Evolutionary conservation across 2,329 filamentous ascomycete genomes (phyloP), one percentile per base, ranked within the genome.

Genomic region (Hymenoscyphus scutula): DNA sequence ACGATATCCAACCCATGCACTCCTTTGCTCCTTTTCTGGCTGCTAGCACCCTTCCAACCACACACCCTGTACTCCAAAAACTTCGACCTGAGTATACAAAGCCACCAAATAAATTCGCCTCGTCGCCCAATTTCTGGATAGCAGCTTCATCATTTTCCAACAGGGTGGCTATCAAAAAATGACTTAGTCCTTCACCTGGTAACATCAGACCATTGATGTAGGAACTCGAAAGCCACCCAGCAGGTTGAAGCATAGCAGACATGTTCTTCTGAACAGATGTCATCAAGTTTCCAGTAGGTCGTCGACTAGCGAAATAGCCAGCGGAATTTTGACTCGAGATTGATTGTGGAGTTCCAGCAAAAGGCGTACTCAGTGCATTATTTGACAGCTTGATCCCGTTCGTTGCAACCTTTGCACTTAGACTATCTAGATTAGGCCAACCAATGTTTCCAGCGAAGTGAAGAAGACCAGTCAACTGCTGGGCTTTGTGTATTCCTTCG

Each of bases 1-100:
- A 86, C 11, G 85, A 87, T 59, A 89, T 79, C 87, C 87, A 88
- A 58, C 86, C 86, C 84, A 89, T 85, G 71, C 86, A 86, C 71
- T 89, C 86, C 0, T 81, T 81, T 17, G 85, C 82, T 2, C 85
- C 85, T 59, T 81, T 81, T 7, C 84, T 83, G 30, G 85, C 86
- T 32, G 86, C 86, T 37, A 89, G 76, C 2, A 89, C 85, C 30
- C 85, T 82, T 3, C 86, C 87, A 10, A 89, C 82, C 51, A 89
- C 79, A 70, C 86, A 89, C 13, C 82, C 80, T 1, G 84, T 88
- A 74, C 86, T 89, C 87, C 87, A 89, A 72, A 89, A 89, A 65
- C 85, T 89, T 76, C 84, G 87, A 1, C 81, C 81, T 4, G 74
- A 75, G 69, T 88, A 89, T 2, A 88, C 79, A 65, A 89, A 89